Base-by-base conservation (phyloP, 116 monocot species). In the Phalaenopsis hybrid region DNA sequence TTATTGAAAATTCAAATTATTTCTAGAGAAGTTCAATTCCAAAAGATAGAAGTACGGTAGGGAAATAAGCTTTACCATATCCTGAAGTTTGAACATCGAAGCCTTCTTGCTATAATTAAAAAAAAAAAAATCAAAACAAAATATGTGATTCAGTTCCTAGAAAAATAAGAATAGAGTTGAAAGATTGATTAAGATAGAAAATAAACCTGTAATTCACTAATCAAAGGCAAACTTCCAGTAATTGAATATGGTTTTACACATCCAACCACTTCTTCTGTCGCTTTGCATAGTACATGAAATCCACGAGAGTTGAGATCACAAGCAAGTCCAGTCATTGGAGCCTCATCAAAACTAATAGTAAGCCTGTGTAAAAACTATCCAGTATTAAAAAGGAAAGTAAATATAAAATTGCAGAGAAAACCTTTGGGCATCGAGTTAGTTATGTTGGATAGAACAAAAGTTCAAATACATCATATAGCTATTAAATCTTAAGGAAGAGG, bases 11-110 rank as follows among this genome's bases (percentile, higher is more conserved):
- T 18, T 72, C 0, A 41, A 72, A 34, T 13, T 17, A 25, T 4
- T 45, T n/a, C 9, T 45, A 75, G 7, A 77, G 77, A 48, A 50
- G 52, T 2, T 44, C 77, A 52, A 15, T 50, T 28, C 3, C 51
- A 25, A 77, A 52, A 77, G 16, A 72, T 23, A 75, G 75, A 9
- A 3, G n/a, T 10, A 25, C 9, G 5, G 21, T 48, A 43, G 67
- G 25, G 45, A 45, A 67, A 80, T 5, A 80, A 20, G 23, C 74
- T 86, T 41, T 84, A 92, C 97, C 94, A 81, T 93, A 97, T 84
- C 97, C 97, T 80, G 91, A 79, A 50, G 91, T 93, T 75, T 97
- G 97, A 85, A 97, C 94, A 88, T 97, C 97, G 83, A 94, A 97
- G 17, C 94, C 97, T 84, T 93, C 97, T 77, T 97, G 93, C 97